A percentile compares a stretch with the other conserved stretches of the same genome.
phyloP scores from a whole-genome alignment of 2,329 filamentous ascomycete genomes.

The Colletotrichum tabaci region DNA sequence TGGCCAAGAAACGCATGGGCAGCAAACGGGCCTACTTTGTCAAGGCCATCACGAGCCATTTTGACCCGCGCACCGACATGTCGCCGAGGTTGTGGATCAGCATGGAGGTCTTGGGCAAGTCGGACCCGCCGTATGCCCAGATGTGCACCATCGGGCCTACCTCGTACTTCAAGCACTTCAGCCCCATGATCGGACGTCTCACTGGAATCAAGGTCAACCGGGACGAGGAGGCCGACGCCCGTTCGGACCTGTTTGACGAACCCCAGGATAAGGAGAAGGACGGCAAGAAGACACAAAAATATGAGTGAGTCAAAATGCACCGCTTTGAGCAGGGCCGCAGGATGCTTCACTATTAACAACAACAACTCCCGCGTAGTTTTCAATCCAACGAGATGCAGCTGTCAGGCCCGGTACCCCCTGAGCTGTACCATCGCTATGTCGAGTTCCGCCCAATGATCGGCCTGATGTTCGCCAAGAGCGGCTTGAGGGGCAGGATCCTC shows the following conservation, averaged over 20 bases:
- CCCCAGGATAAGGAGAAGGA: conserved; percentile 56
- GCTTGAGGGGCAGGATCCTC: conserved; percentile 83
- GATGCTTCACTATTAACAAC: no score
- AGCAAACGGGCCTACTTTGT: conserved; percentile 90
- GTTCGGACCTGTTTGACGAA: conserved; percentile 45
- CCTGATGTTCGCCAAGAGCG: conserved; percentile 86
- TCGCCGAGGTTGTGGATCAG: conserved; percentile 80
- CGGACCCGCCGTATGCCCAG: conserved; percentile 76
- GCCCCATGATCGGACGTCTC: conserved; percentile 88
- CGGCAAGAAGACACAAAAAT: conserved; percentile 74
- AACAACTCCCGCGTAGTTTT: conserved; percentile 70
- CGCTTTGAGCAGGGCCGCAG: neutral
- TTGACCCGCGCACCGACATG: conserved; percentile 75
- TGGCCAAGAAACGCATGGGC: conserved; percentile 85
- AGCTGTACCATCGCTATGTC: conserved; percentile 92
- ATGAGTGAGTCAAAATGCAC: conserved; percentile 72
- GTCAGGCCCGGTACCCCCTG: conserved; percentile 82
- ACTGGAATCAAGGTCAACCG: conserved; percentile 79
- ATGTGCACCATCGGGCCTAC: conserved; percentile 86
- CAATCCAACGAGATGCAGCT: conserved; percentile 95
- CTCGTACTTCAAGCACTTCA: conserved; percentile 86
- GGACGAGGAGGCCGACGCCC: conserved; percentile 66
- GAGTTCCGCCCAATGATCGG: conserved; percentile 94
- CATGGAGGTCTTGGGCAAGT: conserved; percentile 83
- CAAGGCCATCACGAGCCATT: conserved; percentile 75